phyloP scores from a whole-genome alignment of 2,329 filamentous ascomycete species.

The Ophiostoma sp. region DNA sequence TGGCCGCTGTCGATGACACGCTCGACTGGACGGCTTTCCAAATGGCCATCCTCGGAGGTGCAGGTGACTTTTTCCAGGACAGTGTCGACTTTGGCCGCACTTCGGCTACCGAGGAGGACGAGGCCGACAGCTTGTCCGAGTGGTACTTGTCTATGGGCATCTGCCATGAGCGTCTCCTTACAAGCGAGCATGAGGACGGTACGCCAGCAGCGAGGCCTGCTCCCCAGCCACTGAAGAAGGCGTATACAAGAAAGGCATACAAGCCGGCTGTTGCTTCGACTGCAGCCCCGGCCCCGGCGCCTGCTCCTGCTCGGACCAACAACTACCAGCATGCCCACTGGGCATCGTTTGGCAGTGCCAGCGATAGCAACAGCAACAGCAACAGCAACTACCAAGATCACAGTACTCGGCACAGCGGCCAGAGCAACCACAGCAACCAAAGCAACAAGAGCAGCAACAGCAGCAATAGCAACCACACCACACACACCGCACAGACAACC shows the following conservation, averaged over 20 bases:
- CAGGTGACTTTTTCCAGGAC: slow-evolving; percentile 47
- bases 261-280: background rate
- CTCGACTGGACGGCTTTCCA: slow-evolving; percentile 62
- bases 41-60: slow-evolving; percentile 57
- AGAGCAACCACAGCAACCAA: slow-evolving; percentile 17
- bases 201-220: background rate
- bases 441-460: slow-evolving; percentile 20
- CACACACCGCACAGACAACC: background rate
- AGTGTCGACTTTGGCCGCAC: slow-evolving; percentile 39
- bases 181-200: slow-evolving; percentile 21
- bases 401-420: slow-evolving; percentile 9
- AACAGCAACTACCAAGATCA: background rate
- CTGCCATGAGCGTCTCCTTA: slow-evolving; percentile 40
- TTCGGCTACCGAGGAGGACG: slow-evolving; percentile 39
- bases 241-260: background rate
- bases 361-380: slow-evolving; percentile 12
- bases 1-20: slow-evolving; percentile 41
- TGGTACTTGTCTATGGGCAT: slow-evolving; percentile 53
- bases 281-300: background rate
- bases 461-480: slow-evolving; percentile 23
- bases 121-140: slow-evolving; percentile 43
- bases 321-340: slow-evolving; percentile 5
- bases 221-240: background rate
- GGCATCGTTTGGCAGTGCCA: background rate
- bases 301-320: background rate